Conservation (phyloP, 1,139 yeast genomes). For the Yamadazyma songkhlaensis region DNA sequence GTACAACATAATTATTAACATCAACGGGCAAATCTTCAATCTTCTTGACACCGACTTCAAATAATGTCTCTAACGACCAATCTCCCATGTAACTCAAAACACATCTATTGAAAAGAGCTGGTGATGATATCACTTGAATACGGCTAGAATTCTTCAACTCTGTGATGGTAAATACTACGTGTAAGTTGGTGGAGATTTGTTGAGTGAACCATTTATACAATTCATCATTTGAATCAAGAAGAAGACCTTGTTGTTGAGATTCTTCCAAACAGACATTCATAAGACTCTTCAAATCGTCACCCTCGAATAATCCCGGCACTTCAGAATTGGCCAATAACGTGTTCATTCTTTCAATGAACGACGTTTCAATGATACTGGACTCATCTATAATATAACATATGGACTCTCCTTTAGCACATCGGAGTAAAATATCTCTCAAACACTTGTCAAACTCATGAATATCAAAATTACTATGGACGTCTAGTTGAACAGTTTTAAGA, state of each 20-base stretch:
- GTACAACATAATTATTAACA: slow-evolving; percentile 34
- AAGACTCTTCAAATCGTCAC: slow-evolving; percentile 59
- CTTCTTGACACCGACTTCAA: slow-evolving; percentile 46
- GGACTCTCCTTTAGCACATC: slow-evolving; percentile 54
- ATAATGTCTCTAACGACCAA: slow-evolving; percentile 59
- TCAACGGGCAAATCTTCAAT: slow-evolving; percentile 53
- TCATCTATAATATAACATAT: slow-evolving; percentile 81
- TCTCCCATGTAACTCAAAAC: slow-evolving; percentile 88
- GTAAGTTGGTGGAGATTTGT: slow-evolving; percentile 69
- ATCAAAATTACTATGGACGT: slow-evolving; percentile 53
- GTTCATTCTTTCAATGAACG: slow-evolving; percentile 90
- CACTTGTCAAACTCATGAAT: slow-evolving; percentile 67
- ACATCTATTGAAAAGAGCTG: slow-evolving; percentile 90
- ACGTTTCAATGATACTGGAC: slow-evolving; percentile 68
- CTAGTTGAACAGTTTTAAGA: slow-evolving; percentile 56
- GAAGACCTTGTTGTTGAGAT: slow-evolving; percentile 57
- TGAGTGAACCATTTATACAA: slow-evolving; percentile 70
- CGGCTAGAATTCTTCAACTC: slow-evolving; percentile 43
- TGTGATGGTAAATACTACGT: slow-evolving; percentile 77
- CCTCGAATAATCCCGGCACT: slow-evolving; percentile 85
- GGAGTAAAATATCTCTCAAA: slow-evolving; percentile 50
- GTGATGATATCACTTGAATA: slow-evolving; percentile 62
- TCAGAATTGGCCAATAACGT: slow-evolving; percentile 90
- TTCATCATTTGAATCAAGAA: slow-evolving; percentile 71
- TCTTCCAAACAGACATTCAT: slow-evolving; percentile 59